Conservation (phyloP, 2,329 filamentous ascomycete species). For the Didymella arachidicola region DNA sequence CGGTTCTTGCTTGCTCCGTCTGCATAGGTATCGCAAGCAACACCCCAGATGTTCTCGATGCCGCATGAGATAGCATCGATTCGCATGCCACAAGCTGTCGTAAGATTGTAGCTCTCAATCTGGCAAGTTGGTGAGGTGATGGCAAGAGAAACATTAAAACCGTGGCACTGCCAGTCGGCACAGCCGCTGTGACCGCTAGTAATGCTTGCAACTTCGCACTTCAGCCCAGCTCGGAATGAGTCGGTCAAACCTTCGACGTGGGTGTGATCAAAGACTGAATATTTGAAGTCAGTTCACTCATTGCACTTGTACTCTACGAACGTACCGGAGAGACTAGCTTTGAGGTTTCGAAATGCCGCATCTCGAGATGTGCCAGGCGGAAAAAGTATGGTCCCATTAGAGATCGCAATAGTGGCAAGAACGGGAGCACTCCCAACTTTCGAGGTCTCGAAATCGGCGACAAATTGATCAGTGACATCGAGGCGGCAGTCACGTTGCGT, state of each 20-base stretch:
- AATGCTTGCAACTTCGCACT: background rate
- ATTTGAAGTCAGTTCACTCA: background rate
- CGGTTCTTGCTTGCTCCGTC: background rate
- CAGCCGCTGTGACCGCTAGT: background rate
- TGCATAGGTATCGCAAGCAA: background rate
- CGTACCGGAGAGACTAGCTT: background rate
- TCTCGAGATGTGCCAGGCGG: background rate
- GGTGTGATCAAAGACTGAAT: background rate
- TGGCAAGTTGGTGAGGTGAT: background rate
- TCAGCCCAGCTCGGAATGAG: background rate
- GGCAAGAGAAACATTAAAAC: background rate
- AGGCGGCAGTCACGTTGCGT: background rate
- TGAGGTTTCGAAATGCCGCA: background rate
- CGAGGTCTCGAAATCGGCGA: background rate
- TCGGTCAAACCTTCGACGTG: background rate
- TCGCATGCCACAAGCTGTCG: background rate
- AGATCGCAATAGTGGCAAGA: background rate
- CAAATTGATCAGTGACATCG: background rate
- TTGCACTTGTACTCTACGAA: background rate
- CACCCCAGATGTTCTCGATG: background rate
- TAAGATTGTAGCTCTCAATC: background rate
- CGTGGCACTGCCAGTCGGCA: background rate
- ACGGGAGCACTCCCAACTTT: background rate
- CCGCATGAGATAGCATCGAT: background rate
- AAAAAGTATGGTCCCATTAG: background rate